Base-by-base conservation (phyloP, 2,329 filamentous ascomycete genomes). In the Sporothrix schenckii region DNA sequence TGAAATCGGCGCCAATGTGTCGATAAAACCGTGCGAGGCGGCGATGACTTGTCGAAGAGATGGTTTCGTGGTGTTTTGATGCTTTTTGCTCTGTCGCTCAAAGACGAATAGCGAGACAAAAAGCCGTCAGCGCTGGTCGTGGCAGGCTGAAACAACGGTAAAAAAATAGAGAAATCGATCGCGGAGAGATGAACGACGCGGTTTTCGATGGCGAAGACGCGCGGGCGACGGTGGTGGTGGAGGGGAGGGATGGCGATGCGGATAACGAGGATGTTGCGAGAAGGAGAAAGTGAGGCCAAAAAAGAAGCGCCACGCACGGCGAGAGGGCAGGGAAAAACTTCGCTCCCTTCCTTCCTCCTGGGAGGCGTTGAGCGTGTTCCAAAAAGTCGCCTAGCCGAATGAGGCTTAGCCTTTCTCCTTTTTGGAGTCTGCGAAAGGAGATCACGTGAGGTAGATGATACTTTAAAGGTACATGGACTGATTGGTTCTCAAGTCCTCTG, bases 131-230 rank as follows among this genome's bases (percentile, higher is more conserved):
- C 39, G 30, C 30, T 21, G 58, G 47, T 7, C 21, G 30, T 49
- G 27, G 24, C 61, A 65, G 56, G 60, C 34, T 76, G 76, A 75
- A 74, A 72, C 72, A 74, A 24, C 39, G 39, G 39, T 61, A 66
- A 67, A 68, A 67, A 73, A 60, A 60, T 63, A 66, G 41, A 44
- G 10, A 34, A 60, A 68, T 54, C 49, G 47, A 56, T 39, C 58
- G 69, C 14, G 53, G 53, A 80, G 79, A 80, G 81, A 82, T 82
- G 81, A 79, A 80, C 80, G 84, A 84, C 83, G 83, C 85, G 86
- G 82, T 82, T 81, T 80, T 79, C 81, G 82, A 83, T 85, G 81
- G 81, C 81, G 82, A 58, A 56, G 30, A 66, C 68, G 66, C 70
- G 70, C 70, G 61, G 21, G n/a, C 53, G 66, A 60, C 52, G 66